Evolutionary conservation across 345 rosid species (phyloP).

Genomic region (Ailanthus altissimus): DNA sequence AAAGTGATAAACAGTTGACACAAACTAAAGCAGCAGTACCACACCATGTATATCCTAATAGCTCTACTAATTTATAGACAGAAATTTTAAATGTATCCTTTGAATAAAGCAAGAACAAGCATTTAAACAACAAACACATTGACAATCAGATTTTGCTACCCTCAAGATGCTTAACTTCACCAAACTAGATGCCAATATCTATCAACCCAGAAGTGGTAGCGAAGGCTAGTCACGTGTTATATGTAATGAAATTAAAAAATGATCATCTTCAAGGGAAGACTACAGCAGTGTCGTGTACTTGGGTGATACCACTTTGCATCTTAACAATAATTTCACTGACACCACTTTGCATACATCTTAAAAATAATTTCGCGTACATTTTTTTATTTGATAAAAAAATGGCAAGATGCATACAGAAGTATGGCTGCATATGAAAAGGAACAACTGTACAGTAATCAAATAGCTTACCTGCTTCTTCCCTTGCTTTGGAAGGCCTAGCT

Average conservation of each 20-base stretch:
- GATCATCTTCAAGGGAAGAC: background rate
- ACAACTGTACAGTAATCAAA: conserved; percentile 2
- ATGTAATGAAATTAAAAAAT: background rate
- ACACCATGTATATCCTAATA: background rate
- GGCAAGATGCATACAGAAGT: background rate
- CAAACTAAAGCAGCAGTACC: background rate
- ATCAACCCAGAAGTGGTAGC: background rate
- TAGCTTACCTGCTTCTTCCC: conserved; percentile 44
- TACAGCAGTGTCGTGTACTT: background rate
- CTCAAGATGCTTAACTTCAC: background rate
- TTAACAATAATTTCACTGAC: background rate
- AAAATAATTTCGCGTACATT: background rate
- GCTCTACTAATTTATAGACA: background rate
- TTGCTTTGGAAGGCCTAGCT: conserved; percentile 39
- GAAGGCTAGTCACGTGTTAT: background rate
- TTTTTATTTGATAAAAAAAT: no score
- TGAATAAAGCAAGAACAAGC: background rate
- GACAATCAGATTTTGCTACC: background rate
- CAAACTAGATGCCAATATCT: background rate
- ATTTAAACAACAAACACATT: background rate
- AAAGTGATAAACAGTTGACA: background rate
- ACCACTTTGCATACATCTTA: background rate
- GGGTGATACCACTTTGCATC: background rate
- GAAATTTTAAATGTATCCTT: background rate
- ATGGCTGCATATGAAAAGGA: background rate